A percentile compares a stretch with the other conserved stretches of the same genome.
phyloP scores from a whole-genome alignment of 2,329 filamentous ascomycete genomes.

The Nigrospora sphaerica region DNA sequence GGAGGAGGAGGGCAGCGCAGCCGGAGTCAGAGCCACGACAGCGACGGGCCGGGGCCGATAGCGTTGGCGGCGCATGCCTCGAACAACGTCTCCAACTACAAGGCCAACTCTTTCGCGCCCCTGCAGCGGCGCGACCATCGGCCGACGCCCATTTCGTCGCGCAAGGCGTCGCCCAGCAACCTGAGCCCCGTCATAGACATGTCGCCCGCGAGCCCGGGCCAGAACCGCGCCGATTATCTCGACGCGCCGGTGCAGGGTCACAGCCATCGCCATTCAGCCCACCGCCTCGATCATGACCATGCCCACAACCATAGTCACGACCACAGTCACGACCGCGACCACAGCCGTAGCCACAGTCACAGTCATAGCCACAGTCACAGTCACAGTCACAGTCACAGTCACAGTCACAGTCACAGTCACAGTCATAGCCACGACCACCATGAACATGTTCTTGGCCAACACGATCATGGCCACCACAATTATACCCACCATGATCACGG shows the following conservation, averaged over 20 bases:
- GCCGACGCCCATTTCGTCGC: slow-evolving; percentile 19
- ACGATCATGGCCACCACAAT: slow-evolving; percentile 16
- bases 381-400: slow-evolving; percentile 13
- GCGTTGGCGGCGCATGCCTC: slow-evolving; percentile 6
- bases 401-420: slow-evolving; percentile 9
- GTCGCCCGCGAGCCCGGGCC: slow-evolving; percentile 4
- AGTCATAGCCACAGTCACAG: slow-evolving; percentile 8
- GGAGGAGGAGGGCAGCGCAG: slow-evolving; percentile 12
- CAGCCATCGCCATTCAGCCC: slow-evolving; percentile 14
- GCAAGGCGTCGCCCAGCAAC: slow-evolving; percentile 15
- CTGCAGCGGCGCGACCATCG: slow-evolving; percentile 25
- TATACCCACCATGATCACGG: slow-evolving; percentile 4
- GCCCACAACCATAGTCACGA: slow-evolving; percentile 12
- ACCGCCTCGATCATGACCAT: slow-evolving; percentile 12
- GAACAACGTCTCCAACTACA: slow-evolving; percentile 20
- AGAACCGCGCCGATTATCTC: slow-evolving; percentile 6
- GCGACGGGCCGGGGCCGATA: slow-evolving; percentile 12
- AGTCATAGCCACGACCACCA: slow-evolving; percentile 7
- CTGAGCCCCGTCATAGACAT: slow-evolving; percentile 12
- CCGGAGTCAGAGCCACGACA: slow-evolving; percentile 25
- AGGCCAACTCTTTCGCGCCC: slow-evolving; percentile 24
- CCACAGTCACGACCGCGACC: slow-evolving; percentile 17
- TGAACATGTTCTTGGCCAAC: slow-evolving; percentile 11
- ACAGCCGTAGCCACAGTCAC: slow-evolving; percentile 10
- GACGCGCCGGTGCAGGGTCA: slow-evolving; percentile 12